Evolutionary conservation across 768 basidiomycete genomes (phyloP).

Genomic region (Dioszegia aurantiaca): DNA sequence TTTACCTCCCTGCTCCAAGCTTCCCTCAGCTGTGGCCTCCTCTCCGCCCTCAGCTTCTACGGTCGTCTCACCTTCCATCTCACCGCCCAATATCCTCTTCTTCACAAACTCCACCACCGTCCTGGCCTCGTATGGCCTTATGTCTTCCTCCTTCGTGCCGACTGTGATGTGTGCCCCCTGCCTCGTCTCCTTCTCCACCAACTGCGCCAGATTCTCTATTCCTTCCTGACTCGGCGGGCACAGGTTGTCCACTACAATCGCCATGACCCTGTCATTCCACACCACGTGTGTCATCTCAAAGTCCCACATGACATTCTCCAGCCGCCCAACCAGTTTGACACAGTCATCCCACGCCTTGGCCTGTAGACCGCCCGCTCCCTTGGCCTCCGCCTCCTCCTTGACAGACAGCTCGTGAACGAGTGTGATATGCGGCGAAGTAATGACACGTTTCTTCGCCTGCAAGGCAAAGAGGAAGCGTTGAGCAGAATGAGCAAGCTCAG

Average conservation of each 20-base stretch:
- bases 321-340: conserved; percentile 52
- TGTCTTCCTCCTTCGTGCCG: conserved; percentile 61
- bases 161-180: conserved; percentile 78
- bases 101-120: conserved; percentile 27
- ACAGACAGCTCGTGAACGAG: conserved; percentile 68
- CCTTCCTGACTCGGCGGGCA: conserved; percentile 31
- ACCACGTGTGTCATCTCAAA: conserved; percentile 63
- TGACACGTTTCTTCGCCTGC: conserved; percentile 55
- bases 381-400: conserved; percentile 35
- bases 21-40: too few species aligned
- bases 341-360: conserved; percentile 59
- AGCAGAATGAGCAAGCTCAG: conserved; percentile 6
- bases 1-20: conserved; percentile 11
- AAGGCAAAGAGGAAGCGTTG: conserved; percentile 8
- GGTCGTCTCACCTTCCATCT: conserved; percentile 37
- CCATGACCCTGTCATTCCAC: conserved; percentile 79
- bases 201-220: conserved; percentile 42
- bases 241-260: conserved; percentile 67
- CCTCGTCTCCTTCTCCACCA: conserved; percentile 58
- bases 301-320: conserved; percentile 60
- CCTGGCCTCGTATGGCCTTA: conserved; percentile 69
- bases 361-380: background rate
- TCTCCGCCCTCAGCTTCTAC: conserved; percentile 25
- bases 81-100: conserved; percentile 16
- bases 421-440: conserved; percentile 74